Evolutionary conservation across 768 basidiomycete species (phyloP).

Genomic region (Tulasnella sp.): DNA sequence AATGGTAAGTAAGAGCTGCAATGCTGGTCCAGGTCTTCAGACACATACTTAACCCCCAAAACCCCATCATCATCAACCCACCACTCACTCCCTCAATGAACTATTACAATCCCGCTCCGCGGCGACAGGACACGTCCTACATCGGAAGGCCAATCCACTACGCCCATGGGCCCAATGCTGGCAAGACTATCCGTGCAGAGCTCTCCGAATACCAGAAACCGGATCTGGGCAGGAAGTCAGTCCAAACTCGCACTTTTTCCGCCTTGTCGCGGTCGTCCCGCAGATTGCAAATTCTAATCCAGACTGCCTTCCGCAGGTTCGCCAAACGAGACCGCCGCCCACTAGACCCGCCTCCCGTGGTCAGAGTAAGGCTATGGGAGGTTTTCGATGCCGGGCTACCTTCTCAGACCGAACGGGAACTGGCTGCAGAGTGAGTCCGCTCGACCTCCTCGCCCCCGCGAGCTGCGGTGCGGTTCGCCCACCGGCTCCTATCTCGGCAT

Average conservation of each 20-base stretch:
- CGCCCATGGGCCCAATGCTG: slow-evolving; percentile 56
- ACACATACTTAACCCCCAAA: slow-evolving; percentile 15
- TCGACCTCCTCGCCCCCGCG: neutral
- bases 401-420: slow-evolving; percentile 43
- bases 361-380: slow-evolving; percentile 49
- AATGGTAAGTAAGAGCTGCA: slow-evolving; percentile 11
- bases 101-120: slow-evolving; percentile 24
- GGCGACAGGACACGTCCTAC: slow-evolving; percentile 24
- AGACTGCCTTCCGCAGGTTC: slow-evolving; percentile 21
- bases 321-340: slow-evolving; percentile 58
- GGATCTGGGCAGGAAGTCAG: slow-evolving; percentile 63
- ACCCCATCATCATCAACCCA: neutral
- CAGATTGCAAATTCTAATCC: slow-evolving; percentile 8
- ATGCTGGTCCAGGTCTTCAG: slow-evolving; percentile 11
- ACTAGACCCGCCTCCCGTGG: slow-evolving; percentile 63
- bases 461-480: neutral
- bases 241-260: slow-evolving; percentile 11
- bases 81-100: slow-evolving; percentile 9
- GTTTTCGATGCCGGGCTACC: slow-evolving; percentile 44
- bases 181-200: slow-evolving; percentile 50
- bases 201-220: slow-evolving; percentile 48
- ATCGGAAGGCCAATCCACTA: slow-evolving; percentile 56
- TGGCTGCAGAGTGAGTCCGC: slow-evolving; percentile 26
- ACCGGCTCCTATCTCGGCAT: slow-evolving; percentile 9
- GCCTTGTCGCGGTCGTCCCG: slow-evolving; percentile 28